Base-by-base conservation (phyloP, 2,329 filamentous ascomycete genomes). In the Neonectria neomacrospora region DNA sequence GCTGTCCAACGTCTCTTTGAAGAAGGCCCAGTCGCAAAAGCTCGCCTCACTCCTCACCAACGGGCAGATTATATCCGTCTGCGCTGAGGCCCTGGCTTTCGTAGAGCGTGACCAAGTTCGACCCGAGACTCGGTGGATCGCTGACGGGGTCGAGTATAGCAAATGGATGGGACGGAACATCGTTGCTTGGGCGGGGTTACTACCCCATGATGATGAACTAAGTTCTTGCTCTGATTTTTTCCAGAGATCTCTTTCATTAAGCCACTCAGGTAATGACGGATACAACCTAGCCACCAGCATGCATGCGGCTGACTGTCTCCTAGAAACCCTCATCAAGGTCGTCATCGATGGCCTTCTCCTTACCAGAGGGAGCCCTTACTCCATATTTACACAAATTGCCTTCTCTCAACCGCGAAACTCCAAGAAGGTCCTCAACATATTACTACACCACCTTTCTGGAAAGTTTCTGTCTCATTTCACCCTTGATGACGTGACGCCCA, bases 101-200 rank as follows among this genome's bases (percentile, higher is more conserved):
- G 73, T 85, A 9, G 82, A 81, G 3, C 71, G 75, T 16, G 79
- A 79, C 20, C 68, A 71, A 1, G 34, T 68, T 2, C 53, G 54
- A 1, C 28, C 68, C 59, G 18, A 74, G 20, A 67, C 72, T 6
- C 66, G 68, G 12, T 96, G 93, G 92, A 72, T 92, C 34, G 83
- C 87, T 0, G 85, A 89, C 66, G 90, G 90, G 3, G 81, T 81
- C 26, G 76, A 83, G 18, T 97, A 92, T 78, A 85, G 87, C 12
- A 78, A 78, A 30, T 97, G 94, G 94, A 77, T 97, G 41, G 91
- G 89, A 2, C 78, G 77, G 14, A 92, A 89, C 73, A 81, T 96
- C 53, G 80, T 75, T 30, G 74, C 67, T 26, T 89, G 78, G 81
- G 77, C 72, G 45, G 75, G 67, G 48, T 68, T 58, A 58, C 76